Evolutionary conservation across 805 yeast genomes (phyloP).

Genomic region (Blastobotrys americana): DNA sequence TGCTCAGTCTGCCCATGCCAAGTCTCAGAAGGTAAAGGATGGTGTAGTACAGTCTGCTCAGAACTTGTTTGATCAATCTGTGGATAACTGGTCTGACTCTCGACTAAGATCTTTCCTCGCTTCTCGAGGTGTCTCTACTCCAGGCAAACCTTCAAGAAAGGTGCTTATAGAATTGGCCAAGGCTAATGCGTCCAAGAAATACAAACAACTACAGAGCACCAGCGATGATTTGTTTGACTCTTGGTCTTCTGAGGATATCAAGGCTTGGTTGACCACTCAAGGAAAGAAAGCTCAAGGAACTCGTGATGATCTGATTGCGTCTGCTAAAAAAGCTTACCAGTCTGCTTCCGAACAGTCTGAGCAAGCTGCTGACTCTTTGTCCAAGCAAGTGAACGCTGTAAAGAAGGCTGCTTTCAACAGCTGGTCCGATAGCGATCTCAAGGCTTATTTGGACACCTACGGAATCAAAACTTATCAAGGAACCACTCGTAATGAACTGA

Average conservation of each 20-base stretch:
- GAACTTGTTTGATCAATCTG: constrained; percentile 20
- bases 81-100: constrained; percentile 30
- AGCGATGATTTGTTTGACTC: constrained; percentile 44
- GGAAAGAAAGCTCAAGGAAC: constrained; percentile 36
- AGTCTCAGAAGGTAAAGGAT: constrained; percentile 15
- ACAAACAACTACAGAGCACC: constrained; percentile 37
- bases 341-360: constrained; percentile 30
- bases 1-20: constrained; percentile 1
- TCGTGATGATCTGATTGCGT: constrained; percentile 36
- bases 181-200: constrained; percentile 34
- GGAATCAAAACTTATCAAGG: constrained; percentile 27
- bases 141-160: constrained; percentile 28
- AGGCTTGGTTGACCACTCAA: constrained; percentile 42
- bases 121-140: constrained; percentile 30
- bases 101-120: constrained; percentile 30
- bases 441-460: constrained; percentile 47
- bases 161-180: constrained; percentile 39
- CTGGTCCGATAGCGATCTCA: constrained; percentile 49
- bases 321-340: constrained; percentile 34
- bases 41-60: constrained; percentile 11
- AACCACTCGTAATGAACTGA: constrained; percentile 17
- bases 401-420: constrained; percentile 41
- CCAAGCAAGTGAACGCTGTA: constrained; percentile 22
- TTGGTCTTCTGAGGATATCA: constrained; percentile 47
- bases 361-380: neutral